Evolutionary conservation across 345 rosid genomes (phyloP).

Genomic region (Murraya paniculata): DNA sequence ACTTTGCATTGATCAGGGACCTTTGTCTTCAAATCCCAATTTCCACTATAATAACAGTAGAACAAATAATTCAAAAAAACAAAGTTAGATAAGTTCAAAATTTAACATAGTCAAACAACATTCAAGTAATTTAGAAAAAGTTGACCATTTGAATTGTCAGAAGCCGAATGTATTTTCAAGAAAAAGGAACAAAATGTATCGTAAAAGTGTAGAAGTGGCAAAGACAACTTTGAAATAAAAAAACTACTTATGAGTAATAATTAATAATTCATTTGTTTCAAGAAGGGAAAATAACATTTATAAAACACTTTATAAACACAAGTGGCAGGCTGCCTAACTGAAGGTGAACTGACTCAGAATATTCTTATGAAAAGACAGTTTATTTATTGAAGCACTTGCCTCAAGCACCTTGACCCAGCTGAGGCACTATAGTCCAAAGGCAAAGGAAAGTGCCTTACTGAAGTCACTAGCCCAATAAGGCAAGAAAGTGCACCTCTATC

Average conservation of each 20-base stretch:
- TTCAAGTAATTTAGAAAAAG: not conserved
- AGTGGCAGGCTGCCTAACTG: not conserved
- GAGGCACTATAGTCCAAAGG: not conserved
- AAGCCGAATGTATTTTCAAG: not conserved
- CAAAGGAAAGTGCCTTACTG: not conserved
- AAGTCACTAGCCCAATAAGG: not conserved
- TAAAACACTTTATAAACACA: not conserved
- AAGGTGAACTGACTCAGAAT: not conserved
- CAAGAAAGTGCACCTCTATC: not conserved
- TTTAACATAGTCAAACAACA: not conserved
- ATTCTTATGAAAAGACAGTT: not conserved
- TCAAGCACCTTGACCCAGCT: not conserved
- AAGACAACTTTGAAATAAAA: not conserved
- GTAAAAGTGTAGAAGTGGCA: not conserved
- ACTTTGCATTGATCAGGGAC: slow-evolving; percentile 78
- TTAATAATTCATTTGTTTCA: not conserved
- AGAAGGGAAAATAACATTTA: not conserved
- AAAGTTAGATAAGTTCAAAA: not conserved
- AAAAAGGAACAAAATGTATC: not conserved
- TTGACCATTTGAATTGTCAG: not conserved
- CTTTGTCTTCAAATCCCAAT: slow-evolving; percentile 95
- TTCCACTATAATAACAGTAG: slow-evolving; percentile 54
- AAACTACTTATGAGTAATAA: not conserved
- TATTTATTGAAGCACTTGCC: not conserved
- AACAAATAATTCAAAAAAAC: slow-evolving; percentile 26